phyloP scores from a whole-genome alignment of 352 stramenopile species.

The Globisporangium canariense region DNA sequence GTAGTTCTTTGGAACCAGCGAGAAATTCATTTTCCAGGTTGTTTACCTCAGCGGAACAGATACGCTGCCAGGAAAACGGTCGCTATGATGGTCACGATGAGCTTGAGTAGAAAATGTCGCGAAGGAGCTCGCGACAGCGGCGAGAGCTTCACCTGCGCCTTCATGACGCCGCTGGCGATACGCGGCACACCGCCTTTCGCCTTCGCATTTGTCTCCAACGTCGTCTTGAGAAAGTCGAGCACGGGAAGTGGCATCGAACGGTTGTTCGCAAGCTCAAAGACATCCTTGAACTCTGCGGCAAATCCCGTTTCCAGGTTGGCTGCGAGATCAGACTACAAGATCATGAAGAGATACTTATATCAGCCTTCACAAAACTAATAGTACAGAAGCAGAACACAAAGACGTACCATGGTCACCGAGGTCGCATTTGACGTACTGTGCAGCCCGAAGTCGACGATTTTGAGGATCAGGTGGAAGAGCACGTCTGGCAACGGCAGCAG shows the following conservation, averaged over 20 bases:
- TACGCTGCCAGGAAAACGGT: slow-evolving; percentile 55
- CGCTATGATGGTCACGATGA: slow-evolving; percentile 55
- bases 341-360: slow-evolving; percentile 1
- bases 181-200: slow-evolving; percentile 15
- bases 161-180: slow-evolving; percentile 46
- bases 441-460: slow-evolving; percentile 62
- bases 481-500: slow-evolving; percentile 70
- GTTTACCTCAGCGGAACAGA: slow-evolving; percentile 29
- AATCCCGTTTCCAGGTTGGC: slow-evolving; percentile 48
- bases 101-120: slow-evolving; percentile 68
- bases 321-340: slow-evolving; percentile 39
- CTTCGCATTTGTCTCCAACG: slow-evolving; percentile 26
- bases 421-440: slow-evolving; percentile 22
- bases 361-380: slow-evolving; percentile 5
- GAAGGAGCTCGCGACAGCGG: slow-evolving; percentile 41
- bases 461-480: slow-evolving; percentile 60
- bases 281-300: slow-evolving; percentile 64
- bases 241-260: slow-evolving; percentile 40
- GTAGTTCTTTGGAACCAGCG: not conserved
- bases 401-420: slow-evolving; percentile 45
- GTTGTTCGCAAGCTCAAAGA: slow-evolving; percentile 64
- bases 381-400: not conserved
- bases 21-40: not conserved
- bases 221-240: slow-evolving; percentile 48
- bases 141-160: slow-evolving; percentile 43